Percentiles rank a stretch among this genome's conserved stretches.
Evolutionary conservation across 2,329 filamentous ascomycete species (phyloP).

Genomic region (Dothistroma septosporum): DNA sequence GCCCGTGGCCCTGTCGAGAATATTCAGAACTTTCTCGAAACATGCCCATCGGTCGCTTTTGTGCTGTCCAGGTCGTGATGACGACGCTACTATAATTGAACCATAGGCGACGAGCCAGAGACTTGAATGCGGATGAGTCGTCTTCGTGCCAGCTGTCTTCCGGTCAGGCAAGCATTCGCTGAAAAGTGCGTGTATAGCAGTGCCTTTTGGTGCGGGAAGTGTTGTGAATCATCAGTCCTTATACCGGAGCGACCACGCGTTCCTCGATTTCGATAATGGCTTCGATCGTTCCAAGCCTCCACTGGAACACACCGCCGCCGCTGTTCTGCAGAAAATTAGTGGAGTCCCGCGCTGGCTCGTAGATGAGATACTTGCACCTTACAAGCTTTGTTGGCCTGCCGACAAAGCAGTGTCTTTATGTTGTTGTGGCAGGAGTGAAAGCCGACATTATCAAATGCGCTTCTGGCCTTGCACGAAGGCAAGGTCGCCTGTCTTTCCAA

Average conservation of each 20-base stretch:
- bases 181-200: background rate
- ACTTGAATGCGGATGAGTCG: too few relatives aligned
- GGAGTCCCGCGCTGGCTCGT: background rate
- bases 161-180: too few relatives aligned
- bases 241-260: background rate
- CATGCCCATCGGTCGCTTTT: too few relatives aligned
- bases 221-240: background rate
- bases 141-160: too few relatives aligned
- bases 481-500: constrained; percentile 64
- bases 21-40: too few relatives aligned
- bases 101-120: too few relatives aligned
- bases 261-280: background rate
- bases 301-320: background rate
- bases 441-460: background rate
- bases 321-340: background rate
- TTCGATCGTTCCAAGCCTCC: background rate
- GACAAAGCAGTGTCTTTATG: background rate
- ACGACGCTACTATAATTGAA: too few relatives aligned
- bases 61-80: too few relatives aligned
- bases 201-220: background rate
- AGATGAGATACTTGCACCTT: background rate
- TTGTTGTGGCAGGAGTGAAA: background rate
- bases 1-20: too few relatives aligned
- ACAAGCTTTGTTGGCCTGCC: background rate
- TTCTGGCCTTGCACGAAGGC: constrained; percentile 59